These are phyloP conservation scores for Candida hungchunana DNA, from an alignment of 805 yeast genomes.

Conservation along the genomic window DNA sequence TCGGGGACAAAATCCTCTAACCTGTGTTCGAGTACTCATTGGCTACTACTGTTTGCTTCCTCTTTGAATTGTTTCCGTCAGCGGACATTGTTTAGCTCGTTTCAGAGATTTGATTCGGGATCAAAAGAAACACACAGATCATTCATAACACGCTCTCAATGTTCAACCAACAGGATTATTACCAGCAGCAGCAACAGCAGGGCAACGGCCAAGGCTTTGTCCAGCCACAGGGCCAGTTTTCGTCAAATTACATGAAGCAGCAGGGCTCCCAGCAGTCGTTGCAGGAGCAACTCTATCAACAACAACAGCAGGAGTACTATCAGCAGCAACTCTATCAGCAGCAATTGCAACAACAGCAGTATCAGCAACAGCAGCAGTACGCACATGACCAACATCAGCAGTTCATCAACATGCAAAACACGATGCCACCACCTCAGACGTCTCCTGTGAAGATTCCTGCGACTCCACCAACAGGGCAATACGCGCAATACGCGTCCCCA, in stretches of 20 bases:
- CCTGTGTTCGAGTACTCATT: too few relatives aligned
- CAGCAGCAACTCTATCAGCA: conserved; percentile 30
- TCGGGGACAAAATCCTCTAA: too few relatives aligned
- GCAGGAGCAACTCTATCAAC: conserved; percentile 33
- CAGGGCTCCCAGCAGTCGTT: conserved; percentile 37
- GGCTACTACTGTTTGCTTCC: too few relatives aligned
- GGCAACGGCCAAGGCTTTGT: conserved; percentile 21
- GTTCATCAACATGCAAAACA: conserved; percentile 25
- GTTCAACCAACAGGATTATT: conserved; percentile 19
- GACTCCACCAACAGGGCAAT: conserved; percentile 19
- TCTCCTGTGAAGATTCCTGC: conserved; percentile 21
- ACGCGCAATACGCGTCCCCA: conserved; percentile 2
- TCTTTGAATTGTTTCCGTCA: too few relatives aligned
- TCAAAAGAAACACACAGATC: neutral
- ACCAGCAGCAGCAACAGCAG: conserved; percentile 14
- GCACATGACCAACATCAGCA: conserved; percentile 26
- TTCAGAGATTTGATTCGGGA: neutral
- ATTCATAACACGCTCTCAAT: conserved; percentile 4
- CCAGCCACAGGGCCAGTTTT: conserved; percentile 34
- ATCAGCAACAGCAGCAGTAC: conserved; percentile 25
- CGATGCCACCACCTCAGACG: conserved; percentile 26
- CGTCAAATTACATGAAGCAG: conserved; percentile 33
- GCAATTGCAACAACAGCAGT: conserved; percentile 28
- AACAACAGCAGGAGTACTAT: conserved; percentile 31
- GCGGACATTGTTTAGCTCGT: too few relatives aligned